Evolutionary conservation across 2,329 filamentous ascomycete genomes (phyloP).

Genomic region (Aspergillus udagawae): DNA sequence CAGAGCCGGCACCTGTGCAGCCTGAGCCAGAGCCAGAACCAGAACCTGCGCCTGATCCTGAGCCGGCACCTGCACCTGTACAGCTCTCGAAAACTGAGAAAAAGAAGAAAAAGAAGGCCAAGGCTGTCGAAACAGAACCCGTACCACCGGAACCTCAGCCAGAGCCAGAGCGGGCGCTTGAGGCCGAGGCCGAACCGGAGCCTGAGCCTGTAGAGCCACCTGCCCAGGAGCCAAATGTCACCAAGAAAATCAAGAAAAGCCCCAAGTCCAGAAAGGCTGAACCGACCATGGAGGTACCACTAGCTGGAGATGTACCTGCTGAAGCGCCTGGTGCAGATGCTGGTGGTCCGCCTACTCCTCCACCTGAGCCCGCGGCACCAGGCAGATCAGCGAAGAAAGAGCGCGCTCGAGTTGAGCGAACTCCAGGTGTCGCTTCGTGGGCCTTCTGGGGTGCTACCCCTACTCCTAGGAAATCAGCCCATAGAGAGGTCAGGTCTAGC

Average conservation of each 20-base stretch:
- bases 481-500: constrained; percentile 47
- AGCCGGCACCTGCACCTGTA: constrained; percentile 16
- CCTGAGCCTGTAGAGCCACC: constrained; percentile 21
- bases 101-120: constrained; percentile 27
- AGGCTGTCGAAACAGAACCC: constrained; percentile 25
- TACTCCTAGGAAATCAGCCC: constrained; percentile 43
- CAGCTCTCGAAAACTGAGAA: constrained; percentile 23
- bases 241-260: constrained; percentile 34
- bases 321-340: constrained; percentile 21
- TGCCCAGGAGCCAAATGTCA: background rate
- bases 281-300: constrained; percentile 45
- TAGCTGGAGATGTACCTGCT: constrained; percentile 42
- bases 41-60: background rate
- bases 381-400: constrained; percentile 66
- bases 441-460: constrained; percentile 65
- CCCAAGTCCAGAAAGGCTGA: constrained; percentile 9
- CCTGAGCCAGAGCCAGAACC: constrained; percentile 18
- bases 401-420: constrained; percentile 70
- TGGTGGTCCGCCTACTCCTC: constrained; percentile 45
- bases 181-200: constrained; percentile 25
- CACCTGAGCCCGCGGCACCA: constrained; percentile 50
- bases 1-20: constrained; percentile 25
- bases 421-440: constrained; percentile 65
- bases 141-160: constrained; percentile 20
- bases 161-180: constrained; percentile 6